Conservation (phyloP, 805 yeast genomes). For the Candida alai region DNA sequence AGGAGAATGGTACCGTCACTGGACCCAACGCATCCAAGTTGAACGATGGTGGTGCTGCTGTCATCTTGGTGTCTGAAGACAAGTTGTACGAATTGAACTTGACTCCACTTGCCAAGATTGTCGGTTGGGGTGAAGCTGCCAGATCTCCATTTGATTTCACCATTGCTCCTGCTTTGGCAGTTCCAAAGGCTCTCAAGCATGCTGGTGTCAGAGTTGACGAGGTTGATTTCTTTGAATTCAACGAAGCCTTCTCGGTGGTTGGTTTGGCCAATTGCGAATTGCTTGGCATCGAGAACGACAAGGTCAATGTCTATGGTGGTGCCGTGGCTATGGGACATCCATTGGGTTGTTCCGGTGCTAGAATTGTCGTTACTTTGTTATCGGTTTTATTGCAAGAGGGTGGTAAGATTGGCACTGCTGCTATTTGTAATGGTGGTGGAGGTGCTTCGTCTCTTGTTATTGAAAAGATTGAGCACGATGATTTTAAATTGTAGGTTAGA, state of each 20-base stretch:
- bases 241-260: conserved; percentile 97
- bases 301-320: conserved; percentile 89
- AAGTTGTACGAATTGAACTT: conserved; percentile 83
- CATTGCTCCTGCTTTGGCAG: conserved; percentile 90
- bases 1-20: conserved; percentile 92
- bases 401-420: conserved; percentile 85
- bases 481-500: conserved; percentile 33
- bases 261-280: conserved; percentile 85
- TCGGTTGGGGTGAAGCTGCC: conserved; percentile 98
- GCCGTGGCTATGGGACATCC: conserved; percentile 97
- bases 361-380: conserved; percentile 81
- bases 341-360: conserved; percentile 93
- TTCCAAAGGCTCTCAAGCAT: conserved; percentile 92
- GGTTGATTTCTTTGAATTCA: conserved; percentile 89
- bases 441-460: conserved; percentile 94
- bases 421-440: conserved; percentile 99
- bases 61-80: conserved; percentile 77
- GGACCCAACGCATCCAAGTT: conserved; percentile 96
- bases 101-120: conserved; percentile 83
- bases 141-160: conserved; percentile 94
- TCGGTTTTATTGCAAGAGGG: conserved; percentile 80
- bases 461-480: conserved; percentile 51
- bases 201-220: conserved; percentile 64
- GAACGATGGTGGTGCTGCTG: conserved; percentile 98
- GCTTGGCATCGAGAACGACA: conserved; percentile 55